phyloP scores from a whole-genome alignment of 305 asterid genomes.

The Fraxinus angustifolia region DNA sequence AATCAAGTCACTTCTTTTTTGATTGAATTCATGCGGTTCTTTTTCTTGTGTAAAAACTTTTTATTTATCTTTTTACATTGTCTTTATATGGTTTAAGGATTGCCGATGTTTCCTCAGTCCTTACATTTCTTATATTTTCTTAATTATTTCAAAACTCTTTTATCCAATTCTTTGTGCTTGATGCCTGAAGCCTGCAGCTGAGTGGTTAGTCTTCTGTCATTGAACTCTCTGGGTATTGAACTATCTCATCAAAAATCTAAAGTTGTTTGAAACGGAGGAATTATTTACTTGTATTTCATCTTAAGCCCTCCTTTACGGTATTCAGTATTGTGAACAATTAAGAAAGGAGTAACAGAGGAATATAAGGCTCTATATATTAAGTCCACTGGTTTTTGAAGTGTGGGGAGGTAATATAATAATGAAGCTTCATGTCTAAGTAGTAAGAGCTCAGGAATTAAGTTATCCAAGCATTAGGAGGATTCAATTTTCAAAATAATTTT shows the following conservation, averaged over 20 bases:
- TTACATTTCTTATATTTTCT: background rate
- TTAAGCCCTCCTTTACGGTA: background rate
- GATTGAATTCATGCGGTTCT: background rate
- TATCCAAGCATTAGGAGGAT: background rate
- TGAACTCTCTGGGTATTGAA: background rate
- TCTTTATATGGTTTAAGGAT: background rate
- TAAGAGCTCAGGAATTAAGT: background rate
- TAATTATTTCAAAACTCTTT: background rate
- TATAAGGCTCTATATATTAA: background rate
- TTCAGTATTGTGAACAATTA: background rate
- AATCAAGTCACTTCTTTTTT: background rate
- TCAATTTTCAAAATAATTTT: background rate
- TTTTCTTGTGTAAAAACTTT: background rate
- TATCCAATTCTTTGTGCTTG: background rate
- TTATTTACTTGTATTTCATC: background rate
- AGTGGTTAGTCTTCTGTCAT: background rate
- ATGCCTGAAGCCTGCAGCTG: background rate
- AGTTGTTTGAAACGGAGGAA: background rate
- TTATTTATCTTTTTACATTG: background rate
- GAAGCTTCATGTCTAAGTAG: background rate
- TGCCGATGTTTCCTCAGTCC: background rate
- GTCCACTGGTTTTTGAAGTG: background rate
- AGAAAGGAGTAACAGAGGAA: background rate
- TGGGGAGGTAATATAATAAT: background rate
- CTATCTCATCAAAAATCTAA: background rate